Percentiles rank a stretch among this genome's conserved stretches.
These are phyloP conservation scores for Cordia subcordata DNA, from an alignment of 257 asterid species.

Conservation along the genomic window DNA sequence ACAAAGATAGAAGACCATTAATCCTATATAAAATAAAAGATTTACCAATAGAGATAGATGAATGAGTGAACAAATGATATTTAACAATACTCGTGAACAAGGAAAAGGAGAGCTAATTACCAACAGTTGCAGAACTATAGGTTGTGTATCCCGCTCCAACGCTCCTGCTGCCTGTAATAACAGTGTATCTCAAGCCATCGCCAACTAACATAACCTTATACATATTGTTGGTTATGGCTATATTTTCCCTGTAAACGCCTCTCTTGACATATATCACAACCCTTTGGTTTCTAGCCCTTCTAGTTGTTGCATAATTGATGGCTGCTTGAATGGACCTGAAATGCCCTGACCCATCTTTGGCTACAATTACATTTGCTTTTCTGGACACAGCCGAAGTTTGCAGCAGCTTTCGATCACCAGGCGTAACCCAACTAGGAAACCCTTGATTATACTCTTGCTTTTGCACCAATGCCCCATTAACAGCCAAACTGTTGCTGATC, in stretches of 20 bases:
- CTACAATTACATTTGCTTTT: slow-evolving; percentile 44
- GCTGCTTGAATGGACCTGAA: slow-evolving; percentile 68
- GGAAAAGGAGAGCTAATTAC: slow-evolving; percentile 30
- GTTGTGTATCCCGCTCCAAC: slow-evolving; percentile 62
- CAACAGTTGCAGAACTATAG: slow-evolving; percentile 74
- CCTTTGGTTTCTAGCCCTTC: slow-evolving; percentile 34
- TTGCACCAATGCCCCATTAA: slow-evolving; percentile 27
- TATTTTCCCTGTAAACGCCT: slow-evolving; percentile 68
- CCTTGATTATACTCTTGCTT: slow-evolving; percentile 8
- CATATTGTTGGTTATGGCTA: slow-evolving; percentile 42
- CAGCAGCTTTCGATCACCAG: slow-evolving; percentile 39
- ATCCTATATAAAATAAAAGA: background rate
- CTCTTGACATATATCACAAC: slow-evolving; percentile 61
- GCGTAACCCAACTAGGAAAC: slow-evolving; percentile 44
- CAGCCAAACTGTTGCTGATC: slow-evolving; percentile 4
- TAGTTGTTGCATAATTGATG: slow-evolving; percentile 39
- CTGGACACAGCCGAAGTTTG: slow-evolving; percentile 23
- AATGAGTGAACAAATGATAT: background rate
- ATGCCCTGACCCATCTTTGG: slow-evolving; percentile 59
- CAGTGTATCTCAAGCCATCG: slow-evolving; percentile 58
- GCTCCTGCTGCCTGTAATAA: slow-evolving; percentile 66
- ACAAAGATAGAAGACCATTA: background rate
- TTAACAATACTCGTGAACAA: background rate
- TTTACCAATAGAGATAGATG: background rate
- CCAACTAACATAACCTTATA: slow-evolving; percentile 67